These are phyloP conservation scores for Brassica napus DNA, from an alignment of 345 rosid genomes.

Conservation along the genomic window Da-Ae NC_063440.1:20908501-20909000, in stretches of 20 bases:
- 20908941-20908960: too few species aligned
- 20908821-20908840: not conserved
- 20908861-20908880: too few species aligned
- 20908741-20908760: constrained; percentile 55
- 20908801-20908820: not conserved
- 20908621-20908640: constrained; percentile 59
- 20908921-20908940: too few species aligned
- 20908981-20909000: too few species aligned
- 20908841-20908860: not conserved
- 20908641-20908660: constrained; percentile 30
- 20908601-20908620: constrained; percentile 49
- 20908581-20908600: constrained; percentile 65
- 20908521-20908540: constrained; percentile 66
- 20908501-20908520: constrained; percentile 54
- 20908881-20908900: not conserved
- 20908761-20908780: constrained; percentile 32
- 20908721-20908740: constrained; percentile 44
- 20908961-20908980: too few species aligned
- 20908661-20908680: not conserved
- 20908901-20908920: too few species aligned
- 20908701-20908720: not conserved
- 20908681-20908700: not conserved
- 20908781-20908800: not conserved
- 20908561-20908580: constrained; percentile 60
- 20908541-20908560: constrained; percentile 58